Conservation (phyloP, 2,329 filamentous ascomycete genomes). For the Hypoxylon sp. region DNA sequence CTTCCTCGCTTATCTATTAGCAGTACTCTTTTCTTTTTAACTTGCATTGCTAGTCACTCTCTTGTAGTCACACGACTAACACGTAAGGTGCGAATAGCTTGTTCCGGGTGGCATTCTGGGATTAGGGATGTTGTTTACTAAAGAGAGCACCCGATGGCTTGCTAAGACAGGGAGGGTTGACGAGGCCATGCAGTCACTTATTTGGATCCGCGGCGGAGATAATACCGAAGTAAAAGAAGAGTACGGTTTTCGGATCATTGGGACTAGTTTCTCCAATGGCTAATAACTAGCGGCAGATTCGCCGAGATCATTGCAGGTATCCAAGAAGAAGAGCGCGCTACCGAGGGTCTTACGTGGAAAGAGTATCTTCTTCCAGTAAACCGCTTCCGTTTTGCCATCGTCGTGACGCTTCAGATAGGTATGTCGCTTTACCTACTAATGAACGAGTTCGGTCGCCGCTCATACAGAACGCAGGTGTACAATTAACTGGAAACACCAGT, state of each 20-base stretch:
- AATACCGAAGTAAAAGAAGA: slow-evolving; percentile 55
- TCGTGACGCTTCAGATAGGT: slow-evolving; percentile 65
- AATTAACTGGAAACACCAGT: slow-evolving; percentile 66
- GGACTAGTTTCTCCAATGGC: not conserved
- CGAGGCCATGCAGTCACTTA: slow-evolving; percentile 62
- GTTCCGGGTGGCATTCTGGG: slow-evolving; percentile 56
- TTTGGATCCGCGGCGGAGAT: slow-evolving; percentile 67
- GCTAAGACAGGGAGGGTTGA: slow-evolving; percentile 62
- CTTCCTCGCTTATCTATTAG: not conserved
- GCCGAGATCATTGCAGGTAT: slow-evolving; percentile 62
- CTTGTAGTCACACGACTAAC: not conserved
- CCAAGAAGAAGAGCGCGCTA: slow-evolving; percentile 62
- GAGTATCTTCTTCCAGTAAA: slow-evolving; percentile 64
- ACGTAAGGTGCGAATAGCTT: slow-evolving; percentile 48
- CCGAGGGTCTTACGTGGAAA: slow-evolving; percentile 62
- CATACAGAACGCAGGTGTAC: slow-evolving; percentile 49
- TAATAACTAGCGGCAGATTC: slow-evolving; percentile 51
- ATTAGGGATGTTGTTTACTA: slow-evolving; percentile 65
- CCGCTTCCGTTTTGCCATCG: slow-evolving; percentile 63
- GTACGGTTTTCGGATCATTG: slow-evolving; percentile 40
- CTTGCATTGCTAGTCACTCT: not conserved
- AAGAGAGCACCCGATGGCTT: slow-evolving; percentile 64
- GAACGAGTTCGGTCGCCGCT: not conserved
- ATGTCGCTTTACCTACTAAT: slow-evolving; percentile 9
- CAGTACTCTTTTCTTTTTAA: not conserved